Evolutionary conservation across 1,139 yeast genomes (phyloP).

Genomic region (Lipomyces yarrowii): DNA sequence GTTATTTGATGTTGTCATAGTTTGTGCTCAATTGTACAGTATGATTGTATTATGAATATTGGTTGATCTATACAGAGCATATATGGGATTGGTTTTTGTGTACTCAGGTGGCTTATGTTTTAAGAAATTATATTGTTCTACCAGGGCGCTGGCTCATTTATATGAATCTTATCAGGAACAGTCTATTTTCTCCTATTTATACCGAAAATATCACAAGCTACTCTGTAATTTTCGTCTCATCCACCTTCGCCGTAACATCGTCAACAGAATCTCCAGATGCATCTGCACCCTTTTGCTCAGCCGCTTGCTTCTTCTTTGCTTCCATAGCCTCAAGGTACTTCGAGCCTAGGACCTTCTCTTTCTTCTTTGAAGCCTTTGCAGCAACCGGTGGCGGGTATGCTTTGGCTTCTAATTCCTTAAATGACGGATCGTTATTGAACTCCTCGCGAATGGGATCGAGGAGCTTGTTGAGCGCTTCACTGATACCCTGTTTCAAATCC

Average conservation of each 20-base stretch:
- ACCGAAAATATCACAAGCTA: not conserved
- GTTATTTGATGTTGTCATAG: not conserved
- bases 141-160: not conserved
- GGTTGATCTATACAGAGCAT: not conserved
- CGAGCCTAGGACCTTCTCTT: constrained; percentile 77
- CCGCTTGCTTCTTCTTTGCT: constrained; percentile 19
- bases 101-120: not conserved
- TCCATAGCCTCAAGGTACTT: constrained; percentile 70
- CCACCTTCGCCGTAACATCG: constrained; percentile 2
- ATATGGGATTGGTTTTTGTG: constrained; percentile 3
- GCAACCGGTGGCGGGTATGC: constrained; percentile 83
- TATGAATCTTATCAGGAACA: not conserved
- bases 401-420: constrained; percentile 68
- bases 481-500: constrained; percentile 89
- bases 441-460: constrained; percentile 84
- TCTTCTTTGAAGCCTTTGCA: constrained; percentile 57
- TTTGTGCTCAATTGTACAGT: not conserved
- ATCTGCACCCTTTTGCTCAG: constrained; percentile 9
- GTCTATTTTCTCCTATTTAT: not conserved
- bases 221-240: constrained; percentile 6
- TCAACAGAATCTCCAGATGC: not conserved
- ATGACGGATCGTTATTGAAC: constrained; percentile 62
- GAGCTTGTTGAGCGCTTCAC: constrained; percentile 76
- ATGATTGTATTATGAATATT: not conserved
- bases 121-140: not conserved